These are phyloP conservation scores for Micractinium sp. DNA, from an alignment of 139 green algal genomes.

Conservation along the genomic window DNA sequence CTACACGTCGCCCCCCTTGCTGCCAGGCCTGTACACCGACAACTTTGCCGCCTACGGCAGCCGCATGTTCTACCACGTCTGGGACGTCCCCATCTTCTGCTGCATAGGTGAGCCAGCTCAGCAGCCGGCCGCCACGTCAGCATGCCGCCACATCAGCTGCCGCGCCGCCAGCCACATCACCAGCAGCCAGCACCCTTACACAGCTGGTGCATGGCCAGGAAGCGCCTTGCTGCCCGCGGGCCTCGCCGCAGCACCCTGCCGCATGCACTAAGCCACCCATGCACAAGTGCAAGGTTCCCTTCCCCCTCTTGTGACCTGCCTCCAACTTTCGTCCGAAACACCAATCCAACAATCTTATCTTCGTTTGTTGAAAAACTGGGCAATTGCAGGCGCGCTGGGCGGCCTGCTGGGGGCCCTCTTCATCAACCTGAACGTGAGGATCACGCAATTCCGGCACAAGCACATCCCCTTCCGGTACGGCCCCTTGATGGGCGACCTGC, in stretches of 20 bases:
- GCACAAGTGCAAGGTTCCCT: too few species aligned
- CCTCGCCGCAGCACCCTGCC: too few species aligned
- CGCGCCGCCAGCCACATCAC: not conserved
- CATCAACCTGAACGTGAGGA: conserved; percentile 31
- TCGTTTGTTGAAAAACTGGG: too few species aligned
- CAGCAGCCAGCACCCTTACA: too few species aligned
- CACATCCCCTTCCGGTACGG: conserved; percentile 21
- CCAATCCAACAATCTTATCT: too few species aligned
- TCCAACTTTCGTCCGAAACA: too few species aligned
- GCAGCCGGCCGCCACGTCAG: not conserved
- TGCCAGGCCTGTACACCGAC: conserved; percentile 63
- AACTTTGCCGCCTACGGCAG: conserved; percentile 55
- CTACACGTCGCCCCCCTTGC: not conserved
- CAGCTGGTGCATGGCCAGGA: too few species aligned
- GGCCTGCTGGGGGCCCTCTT: conserved; percentile 33
- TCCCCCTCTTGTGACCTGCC: too few species aligned
- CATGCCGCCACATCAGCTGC: not conserved
- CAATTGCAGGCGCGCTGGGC: conserved; percentile 23
- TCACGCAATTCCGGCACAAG: conserved; percentile 28
- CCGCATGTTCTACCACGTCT: conserved; percentile 64
- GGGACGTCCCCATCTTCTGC: conserved; percentile 75
- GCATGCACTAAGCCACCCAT: too few species aligned
- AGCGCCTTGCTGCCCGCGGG: too few species aligned
- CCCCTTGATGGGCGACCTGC: too few species aligned
- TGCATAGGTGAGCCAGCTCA: conserved; percentile 51